phyloP scores from a whole-genome alignment of 257 asterid species.

The Apocynum venetum region DNA sequence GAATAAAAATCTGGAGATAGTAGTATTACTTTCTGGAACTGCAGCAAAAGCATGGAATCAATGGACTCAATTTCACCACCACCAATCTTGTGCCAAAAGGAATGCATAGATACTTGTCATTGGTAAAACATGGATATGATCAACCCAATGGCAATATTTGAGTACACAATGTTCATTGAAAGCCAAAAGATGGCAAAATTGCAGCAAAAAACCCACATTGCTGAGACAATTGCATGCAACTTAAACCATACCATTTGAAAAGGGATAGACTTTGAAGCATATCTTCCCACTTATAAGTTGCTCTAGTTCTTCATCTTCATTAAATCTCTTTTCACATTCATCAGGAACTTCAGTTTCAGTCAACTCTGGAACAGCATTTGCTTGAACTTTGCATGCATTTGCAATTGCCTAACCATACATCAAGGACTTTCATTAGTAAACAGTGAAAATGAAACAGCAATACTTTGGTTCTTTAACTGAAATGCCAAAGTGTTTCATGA shows the following conservation, averaged over 20 bases:
- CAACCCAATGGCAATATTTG: not conserved
- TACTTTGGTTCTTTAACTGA: not conserved
- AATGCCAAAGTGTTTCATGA: not conserved
- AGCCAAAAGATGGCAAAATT: not conserved
- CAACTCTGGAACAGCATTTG: constrained; percentile 47
- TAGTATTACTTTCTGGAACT: not conserved
- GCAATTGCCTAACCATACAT: constrained; percentile 56
- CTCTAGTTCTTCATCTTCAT: constrained; percentile 76
- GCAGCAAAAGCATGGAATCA: not conserved
- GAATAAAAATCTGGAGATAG: constrained; percentile 17
- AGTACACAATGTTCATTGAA: not conserved
- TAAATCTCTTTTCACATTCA: constrained; percentile 50
- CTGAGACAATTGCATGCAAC: constrained; percentile 5
- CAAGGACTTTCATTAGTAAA: not conserved
- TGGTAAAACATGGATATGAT: not conserved
- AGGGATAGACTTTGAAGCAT: constrained; percentile 91
- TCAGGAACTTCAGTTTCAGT: constrained; percentile 72
- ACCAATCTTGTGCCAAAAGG: not conserved
- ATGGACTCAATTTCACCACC: constrained; percentile 1
- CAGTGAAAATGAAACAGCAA: not conserved
- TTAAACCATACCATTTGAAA: constrained; percentile 61
- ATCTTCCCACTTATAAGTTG: constrained; percentile 77
- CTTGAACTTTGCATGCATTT: constrained; percentile 72
- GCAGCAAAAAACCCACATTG: constrained; percentile 1
- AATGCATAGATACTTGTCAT: not conserved